These are phyloP conservation scores for Piper longum DNA, from an alignment of 164 flowering plant species.

Conservation along the genomic window DNA sequence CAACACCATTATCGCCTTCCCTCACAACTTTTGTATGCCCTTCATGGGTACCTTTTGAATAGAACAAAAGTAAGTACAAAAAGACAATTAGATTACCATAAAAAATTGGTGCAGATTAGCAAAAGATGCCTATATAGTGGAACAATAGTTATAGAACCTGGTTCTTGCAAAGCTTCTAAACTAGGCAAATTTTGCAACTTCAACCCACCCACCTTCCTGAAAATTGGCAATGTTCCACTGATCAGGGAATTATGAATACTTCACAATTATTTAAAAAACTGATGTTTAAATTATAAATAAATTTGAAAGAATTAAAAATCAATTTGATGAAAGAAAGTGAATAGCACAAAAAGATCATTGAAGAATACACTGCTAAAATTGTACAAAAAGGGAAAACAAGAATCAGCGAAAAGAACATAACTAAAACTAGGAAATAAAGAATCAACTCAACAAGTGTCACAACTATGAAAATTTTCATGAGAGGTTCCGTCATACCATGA, in stretches of 20 bases:
- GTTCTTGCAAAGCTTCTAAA: slow-evolving; percentile 58
- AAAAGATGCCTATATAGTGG: neutral
- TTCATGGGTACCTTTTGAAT: slow-evolving; percentile 55
- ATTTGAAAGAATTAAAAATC: no score
- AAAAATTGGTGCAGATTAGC: neutral
- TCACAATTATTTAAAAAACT: no score
- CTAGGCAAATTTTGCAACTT: slow-evolving; percentile 90
- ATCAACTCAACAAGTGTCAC: neutral
- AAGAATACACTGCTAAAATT: no score
- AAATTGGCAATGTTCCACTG: neutral
- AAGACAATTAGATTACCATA: neutral
- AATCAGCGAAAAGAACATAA: no score
- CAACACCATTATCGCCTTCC: slow-evolving; percentile 99
- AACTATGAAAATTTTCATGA: neutral
- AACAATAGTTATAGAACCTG: slow-evolving; percentile 39
- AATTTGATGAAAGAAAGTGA: no score
- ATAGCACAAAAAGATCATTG: no score
- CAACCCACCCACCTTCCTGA: slow-evolving; percentile 89
- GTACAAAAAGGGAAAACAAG: no score
- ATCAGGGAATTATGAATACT: neutral
- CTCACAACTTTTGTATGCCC: slow-evolving; percentile 90
- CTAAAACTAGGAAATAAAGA: no score
- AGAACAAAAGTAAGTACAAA: neutral
- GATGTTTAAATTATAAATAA: no score
- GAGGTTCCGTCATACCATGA: no score